phyloP scores from a whole-genome alignment of 352 stramenopile species.

The Pythium vanterpoolii region DNA sequence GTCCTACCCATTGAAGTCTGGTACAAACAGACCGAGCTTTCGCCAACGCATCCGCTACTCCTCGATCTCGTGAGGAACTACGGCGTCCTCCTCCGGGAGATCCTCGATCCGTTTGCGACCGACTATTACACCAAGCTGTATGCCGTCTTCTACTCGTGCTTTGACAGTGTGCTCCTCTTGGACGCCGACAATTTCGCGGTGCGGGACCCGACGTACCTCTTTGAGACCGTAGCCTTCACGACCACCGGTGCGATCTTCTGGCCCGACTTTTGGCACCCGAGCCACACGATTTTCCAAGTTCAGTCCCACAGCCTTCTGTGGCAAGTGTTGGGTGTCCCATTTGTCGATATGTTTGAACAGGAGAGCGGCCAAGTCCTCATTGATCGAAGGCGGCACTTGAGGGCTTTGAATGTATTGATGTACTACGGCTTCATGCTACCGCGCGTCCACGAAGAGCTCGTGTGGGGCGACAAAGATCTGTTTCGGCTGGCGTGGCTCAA shows the following conservation, averaged over 20 bases:
- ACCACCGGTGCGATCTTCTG: slow-evolving; percentile 64
- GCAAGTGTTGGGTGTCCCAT: slow-evolving; percentile 52
- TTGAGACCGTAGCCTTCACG: slow-evolving; percentile 45
- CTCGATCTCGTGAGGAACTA: slow-evolving; percentile 32
- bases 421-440: slow-evolving; percentile 51
- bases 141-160: slow-evolving; percentile 70
- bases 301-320: slow-evolving; percentile 60
- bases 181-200: slow-evolving; percentile 78
- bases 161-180: slow-evolving; percentile 69
- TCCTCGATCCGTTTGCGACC: slow-evolving; percentile 34
- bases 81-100: slow-evolving; percentile 22
- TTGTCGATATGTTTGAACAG: slow-evolving; percentile 75
- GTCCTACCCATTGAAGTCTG: slow-evolving; percentile 66
- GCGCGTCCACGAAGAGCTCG: slow-evolving; percentile 41
- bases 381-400: slow-evolving; percentile 35
- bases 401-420: slow-evolving; percentile 60
- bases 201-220: slow-evolving; percentile 60
- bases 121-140: slow-evolving; percentile 74
- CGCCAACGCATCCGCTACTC: slow-evolving; percentile 42
- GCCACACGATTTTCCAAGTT: slow-evolving; percentile 76
- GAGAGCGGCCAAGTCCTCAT: slow-evolving; percentile 77
- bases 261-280: slow-evolving; percentile 70
- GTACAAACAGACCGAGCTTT: slow-evolving; percentile 48
- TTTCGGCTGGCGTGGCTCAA: slow-evolving; percentile 80
- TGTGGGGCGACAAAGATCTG: slow-evolving; percentile 78